Conservation (phyloP, 345 rosid species). For the Alliaria petiolata region DNA sequence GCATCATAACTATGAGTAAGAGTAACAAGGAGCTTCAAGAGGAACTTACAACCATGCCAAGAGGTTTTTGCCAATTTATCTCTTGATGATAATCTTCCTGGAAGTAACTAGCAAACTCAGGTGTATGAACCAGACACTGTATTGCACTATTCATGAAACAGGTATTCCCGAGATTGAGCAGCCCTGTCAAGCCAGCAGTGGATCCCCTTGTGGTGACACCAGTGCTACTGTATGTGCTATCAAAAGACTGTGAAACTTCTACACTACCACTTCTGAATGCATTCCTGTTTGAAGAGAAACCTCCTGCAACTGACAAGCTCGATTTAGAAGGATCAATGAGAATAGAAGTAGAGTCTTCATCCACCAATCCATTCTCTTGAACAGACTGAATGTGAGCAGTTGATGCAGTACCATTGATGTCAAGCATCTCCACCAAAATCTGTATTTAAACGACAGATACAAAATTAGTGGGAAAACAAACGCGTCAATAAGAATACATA, state of each 20-base stretch:
- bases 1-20: conserved; percentile 1
- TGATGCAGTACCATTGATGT: conserved; percentile 61
- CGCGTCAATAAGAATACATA: neutral
- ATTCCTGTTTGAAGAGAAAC: conserved; percentile 69
- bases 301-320: conserved; percentile 83
- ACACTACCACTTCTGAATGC: conserved; percentile 51
- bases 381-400: conserved; percentile 46
- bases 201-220: conserved; percentile 92
- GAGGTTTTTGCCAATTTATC: conserved; percentile 94
- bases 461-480: conserved; percentile 2
- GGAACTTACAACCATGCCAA: conserved; percentile 99
- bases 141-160: conserved; percentile 99
- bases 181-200: conserved; percentile 80
- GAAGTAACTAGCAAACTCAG: conserved; percentile 92
- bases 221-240: conserved; percentile 54
- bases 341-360: conserved; percentile 64
- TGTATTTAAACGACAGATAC: conserved; percentile 33
- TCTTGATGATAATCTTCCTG: conserved; percentile 92
- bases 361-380: conserved; percentile 62
- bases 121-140: conserved; percentile 98
- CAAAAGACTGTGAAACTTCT: conserved; percentile 57
- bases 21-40: conserved; percentile 9
- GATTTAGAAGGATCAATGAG: conserved; percentile 79
- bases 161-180: conserved; percentile 93
- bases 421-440: conserved; percentile 95